Evolutionary conservation across 306 rosid species (phyloP).

Genomic region (Cucumis sativus): DNA sequence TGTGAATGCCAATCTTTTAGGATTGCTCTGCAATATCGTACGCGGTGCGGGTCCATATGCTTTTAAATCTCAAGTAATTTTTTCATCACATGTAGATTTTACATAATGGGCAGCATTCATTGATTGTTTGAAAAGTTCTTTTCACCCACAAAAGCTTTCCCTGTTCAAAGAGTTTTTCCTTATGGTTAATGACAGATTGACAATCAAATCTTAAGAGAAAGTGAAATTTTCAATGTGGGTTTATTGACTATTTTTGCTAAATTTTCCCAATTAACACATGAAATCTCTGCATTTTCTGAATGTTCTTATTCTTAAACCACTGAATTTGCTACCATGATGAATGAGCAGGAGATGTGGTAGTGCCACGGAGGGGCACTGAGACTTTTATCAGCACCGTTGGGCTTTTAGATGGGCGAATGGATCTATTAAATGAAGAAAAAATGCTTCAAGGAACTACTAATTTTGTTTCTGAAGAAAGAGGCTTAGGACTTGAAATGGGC

Average conservation of each 20-base stretch:
- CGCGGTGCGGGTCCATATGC: constrained; percentile 24
- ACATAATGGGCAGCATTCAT: background rate
- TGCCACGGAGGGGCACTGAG: constrained; percentile 51
- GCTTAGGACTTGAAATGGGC: constrained; percentile 17
- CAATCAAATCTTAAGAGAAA: background rate
- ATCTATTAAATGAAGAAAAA: constrained; percentile 22
- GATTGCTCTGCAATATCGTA: constrained; percentile 34
- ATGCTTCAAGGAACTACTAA: constrained; percentile 11
- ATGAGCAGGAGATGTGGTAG: constrained; percentile 34
- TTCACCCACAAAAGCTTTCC: background rate
- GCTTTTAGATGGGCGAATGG: constrained; percentile 41
- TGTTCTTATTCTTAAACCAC: background rate
- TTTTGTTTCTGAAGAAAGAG: constrained; percentile 12
- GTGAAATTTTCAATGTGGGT: background rate
- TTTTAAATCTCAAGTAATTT: background rate
- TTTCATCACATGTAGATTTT: background rate
- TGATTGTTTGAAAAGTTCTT: background rate
- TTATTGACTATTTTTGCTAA: background rate
- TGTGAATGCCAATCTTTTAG: constrained; percentile 30
- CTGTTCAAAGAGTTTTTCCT: background rate
- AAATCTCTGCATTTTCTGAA: background rate
- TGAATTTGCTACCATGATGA: constrained; percentile 5
- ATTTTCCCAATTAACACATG: background rate
- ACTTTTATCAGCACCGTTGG: constrained; percentile 58
- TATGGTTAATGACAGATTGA: background rate